Evolutionary conservation across 768 basidiomycete genomes (phyloP), one percentile per base, ranked within the genome.

Genomic region (Suillus decipiens): DNA sequence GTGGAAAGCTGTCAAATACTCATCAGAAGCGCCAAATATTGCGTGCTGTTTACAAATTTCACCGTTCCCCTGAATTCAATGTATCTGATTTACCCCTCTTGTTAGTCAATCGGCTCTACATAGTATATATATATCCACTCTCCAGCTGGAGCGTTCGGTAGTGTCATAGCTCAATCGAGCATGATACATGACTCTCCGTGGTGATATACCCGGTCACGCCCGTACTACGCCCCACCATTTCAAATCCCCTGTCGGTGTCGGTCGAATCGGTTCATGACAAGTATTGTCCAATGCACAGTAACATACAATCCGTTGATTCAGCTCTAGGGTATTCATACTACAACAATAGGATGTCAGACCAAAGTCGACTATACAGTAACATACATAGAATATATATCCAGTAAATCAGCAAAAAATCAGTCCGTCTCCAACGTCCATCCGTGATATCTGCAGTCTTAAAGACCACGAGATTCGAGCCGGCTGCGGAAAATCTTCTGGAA

Each of bases 401-500:
- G 15, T 17, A 50, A 50, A 50, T 31, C 48, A 50, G 24, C 15
- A 1, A 14, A 28, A 53, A 33, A n/a, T 33, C 17, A 53, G 10
- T n/a, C 51, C 31, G 19, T n/a, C 2, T 53, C 31, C 0, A 53
- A 33, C 33, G 7, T 12, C 19, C 11, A 6, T 34, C 19, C 31
- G 5, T 1, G 19, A 11, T 19, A 33, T 53, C 51, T 33, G 51
- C 11, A 53, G 31, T 53, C 51, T 66, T 47, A 70, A 6, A 70
- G 55, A 43, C 70, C 70, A 54, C 70, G 70, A 7, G 69, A 67
- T 33, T 67, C 71, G 19, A 71, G 67, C 19, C 63, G 70, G 28
- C 6, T 54, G 17, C 67, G 57, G 62, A 72, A 64, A 28, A 66
- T 64, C 63, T 66, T 66, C 31, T 66, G 65, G 59, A 66, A 66